Evolutionary conservation across 2,329 filamentous ascomycete genomes (phyloP), one percentile per base, ranked within the genome.

Genomic region (Hymenoscyphus scutula): DNA sequence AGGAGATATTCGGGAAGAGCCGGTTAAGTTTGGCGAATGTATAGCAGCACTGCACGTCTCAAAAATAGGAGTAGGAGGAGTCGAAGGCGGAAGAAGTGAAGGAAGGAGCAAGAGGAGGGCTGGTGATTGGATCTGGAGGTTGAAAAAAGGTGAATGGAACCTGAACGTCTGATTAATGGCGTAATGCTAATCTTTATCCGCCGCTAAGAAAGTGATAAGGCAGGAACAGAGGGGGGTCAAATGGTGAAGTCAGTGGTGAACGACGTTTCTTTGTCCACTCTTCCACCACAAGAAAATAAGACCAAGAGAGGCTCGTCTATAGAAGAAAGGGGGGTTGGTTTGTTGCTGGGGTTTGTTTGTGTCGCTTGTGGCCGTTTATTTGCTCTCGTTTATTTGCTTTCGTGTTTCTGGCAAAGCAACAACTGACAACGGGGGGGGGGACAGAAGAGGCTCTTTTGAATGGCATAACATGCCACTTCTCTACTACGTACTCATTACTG

Each of bases 251-350:
- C 2, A n/a, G 38, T n/a, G 5, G 38, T n/a, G n/a, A n/a, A 45
- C 41, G 41, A 11, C 41, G 41, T 48, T 48, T 48, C 41, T 48
- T 48, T 48, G 41, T 48, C 19, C 41, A 48, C 41, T 48, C 41
- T 48, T 23, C 41, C 8, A 23, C 41, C 8, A 19, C 41, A 23
- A 19, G 1, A 48, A 17, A 23, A 8, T n/a, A n/a, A n/a, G n/a
- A n/a, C n/a, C n/a, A n/a, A n/a, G n/a, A n/a, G n/a, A n/a, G n/a
- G n/a, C n/a, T n/a, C n/a, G n/a, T n/a, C 10, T 8, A 45, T 19
- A 45, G 2, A 17, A 45, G 15, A 45, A 41, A 19, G 15, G 38
- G 15, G 38, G n/a, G 1, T 1, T 11, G 11, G 37, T 2, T 38
- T 15, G 37, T 17, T 19, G 38, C 6, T 19, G n/a, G 38, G 5